These are phyloP conservation scores for Aspergillaceae sp. DNA, from an alignment of 2,329 filamentous ascomycete species.

Conservation along the genomic window DNA sequence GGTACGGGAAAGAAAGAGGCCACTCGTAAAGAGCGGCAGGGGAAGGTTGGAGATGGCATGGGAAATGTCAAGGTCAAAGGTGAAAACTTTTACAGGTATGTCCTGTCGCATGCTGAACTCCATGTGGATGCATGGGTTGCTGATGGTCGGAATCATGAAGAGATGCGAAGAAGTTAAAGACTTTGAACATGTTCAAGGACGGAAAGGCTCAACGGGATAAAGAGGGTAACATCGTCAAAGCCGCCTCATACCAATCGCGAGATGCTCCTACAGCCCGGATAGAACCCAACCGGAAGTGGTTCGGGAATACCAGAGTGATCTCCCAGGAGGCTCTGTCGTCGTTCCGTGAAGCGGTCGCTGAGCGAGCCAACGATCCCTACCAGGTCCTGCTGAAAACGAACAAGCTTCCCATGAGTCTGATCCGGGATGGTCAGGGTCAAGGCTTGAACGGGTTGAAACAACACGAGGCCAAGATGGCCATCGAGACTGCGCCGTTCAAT, in stretches of 20 bases:
- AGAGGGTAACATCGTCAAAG: slow-evolving; percentile 72
- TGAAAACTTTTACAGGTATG: slow-evolving; percentile 92
- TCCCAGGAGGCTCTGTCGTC: slow-evolving; percentile 78
- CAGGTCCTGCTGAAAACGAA: slow-evolving; percentile 93
- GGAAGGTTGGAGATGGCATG: slow-evolving; percentile 78
- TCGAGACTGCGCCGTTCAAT: slow-evolving; percentile 76
- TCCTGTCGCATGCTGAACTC: not conserved
- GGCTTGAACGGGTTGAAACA: slow-evolving; percentile 78
- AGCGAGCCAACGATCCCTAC: slow-evolving; percentile 83
- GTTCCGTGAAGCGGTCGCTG: slow-evolving; percentile 86
- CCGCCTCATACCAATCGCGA: slow-evolving; percentile 73
- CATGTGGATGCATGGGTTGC: not conserved
- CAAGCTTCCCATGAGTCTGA: slow-evolving; percentile 92
- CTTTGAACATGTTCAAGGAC: slow-evolving; percentile 82
- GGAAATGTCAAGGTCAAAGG: slow-evolving; percentile 87
- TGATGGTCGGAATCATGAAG: slow-evolving; percentile 22
- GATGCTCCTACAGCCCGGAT: slow-evolving; percentile 77
- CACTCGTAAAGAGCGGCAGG: slow-evolving; percentile 71
- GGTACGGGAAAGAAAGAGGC: slow-evolving; percentile 89
- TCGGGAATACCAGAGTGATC: slow-evolving; percentile 85
- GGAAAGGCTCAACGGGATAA: slow-evolving; percentile 76
- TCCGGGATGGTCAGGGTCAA: slow-evolving; percentile 65
- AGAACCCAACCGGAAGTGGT: slow-evolving; percentile 97
- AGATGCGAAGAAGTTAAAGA: slow-evolving; percentile 77
- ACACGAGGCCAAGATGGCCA: slow-evolving; percentile 86